These are phyloP conservation scores for Coccomyxa sp. DNA, from an alignment of 139 green algal species.

Conservation along the genomic window DNA sequence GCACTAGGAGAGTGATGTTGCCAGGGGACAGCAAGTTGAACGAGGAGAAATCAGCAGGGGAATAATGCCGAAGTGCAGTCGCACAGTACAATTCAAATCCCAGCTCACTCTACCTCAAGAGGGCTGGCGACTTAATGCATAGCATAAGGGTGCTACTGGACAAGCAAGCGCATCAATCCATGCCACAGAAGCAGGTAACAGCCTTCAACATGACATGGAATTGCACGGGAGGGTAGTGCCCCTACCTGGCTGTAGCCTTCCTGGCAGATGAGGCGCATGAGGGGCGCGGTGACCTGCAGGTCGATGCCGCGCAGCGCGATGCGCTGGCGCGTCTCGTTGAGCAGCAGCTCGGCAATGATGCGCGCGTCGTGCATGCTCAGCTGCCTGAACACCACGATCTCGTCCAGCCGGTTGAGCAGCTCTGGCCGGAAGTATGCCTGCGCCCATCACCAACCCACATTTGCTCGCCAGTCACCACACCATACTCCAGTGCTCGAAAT, in stretches of 20 bases:
- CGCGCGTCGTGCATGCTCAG: constrained; percentile 51
- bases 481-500: neutral
- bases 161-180: neutral
- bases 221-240: too few relatives aligned
- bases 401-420: constrained; percentile 80
- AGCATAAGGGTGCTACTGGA: neutral
- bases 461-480: neutral
- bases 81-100: too few relatives aligned
- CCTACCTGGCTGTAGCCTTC: constrained; percentile 61
- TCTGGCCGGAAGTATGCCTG: constrained; percentile 73
- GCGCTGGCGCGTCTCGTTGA: constrained; percentile 49
- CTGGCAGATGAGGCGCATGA: constrained; percentile 54
- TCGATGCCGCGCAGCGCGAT: constrained; percentile 36
- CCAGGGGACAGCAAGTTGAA: neutral
- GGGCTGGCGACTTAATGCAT: too few relatives aligned
- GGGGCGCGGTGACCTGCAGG: constrained; percentile 28
- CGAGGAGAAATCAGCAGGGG: neutral
- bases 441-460: neutral
- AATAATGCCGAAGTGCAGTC: neutral
- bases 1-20: neutral
- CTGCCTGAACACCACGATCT: constrained; percentile 80
- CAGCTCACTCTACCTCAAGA: too few relatives aligned
- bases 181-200: neutral
- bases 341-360: constrained; percentile 62
- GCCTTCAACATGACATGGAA: neutral